Base-by-base conservation (phyloP, 495 filamentous ascomycete species). In the Stereocaulon alpinum region DNA sequence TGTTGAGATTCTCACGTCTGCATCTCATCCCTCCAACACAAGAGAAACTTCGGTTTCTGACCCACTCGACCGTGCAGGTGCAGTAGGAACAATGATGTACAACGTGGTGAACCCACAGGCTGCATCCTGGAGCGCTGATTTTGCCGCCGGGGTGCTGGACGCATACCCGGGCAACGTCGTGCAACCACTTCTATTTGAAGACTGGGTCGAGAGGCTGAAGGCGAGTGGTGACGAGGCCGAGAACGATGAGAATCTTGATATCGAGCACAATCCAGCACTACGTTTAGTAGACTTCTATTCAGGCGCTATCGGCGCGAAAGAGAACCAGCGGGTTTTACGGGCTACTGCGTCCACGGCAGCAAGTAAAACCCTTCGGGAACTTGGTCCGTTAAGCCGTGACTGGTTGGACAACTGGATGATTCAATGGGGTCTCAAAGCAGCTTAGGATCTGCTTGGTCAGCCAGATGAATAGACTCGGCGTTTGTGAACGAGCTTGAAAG, bases 61-160 rank as follows among this genome's bases (percentile, higher is more conserved):
- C 24, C 45, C n/a, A 50, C 45, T 50, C 18, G 45, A 50, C 45
- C 45, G 45, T 29, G 45, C 45, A 50, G 45, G 24, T 29, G 45
- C 45, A 29, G 45, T 50, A 50, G 45, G 18, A 50, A 18, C 45
- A 50, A 50, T 20, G 45, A 50, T 50, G 45, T 50, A 50, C 45
- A 20, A 50, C 45, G 45, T 50, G 18, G 45, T 50, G 45, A 50
- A 50, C 45, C 45, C 45, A 50, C 45, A 50, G 45, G 45, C 45
- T 50, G 45, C 45, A 50, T 50, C 45, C n/a, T 50, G 45, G 45
- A 50, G 45, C 45, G 45, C 45, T 50, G 45, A 50, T 50, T 50
- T 50, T 50, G 45, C 45, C 45, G 45, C 45, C 45, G 45, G 24
- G 45, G 45, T 50, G 24, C n/a, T 50, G 24, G 45, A 50, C 18